Base-by-base conservation (phyloP, 352 stramenopile genomes). In the Phytophthora brassicae region DNA sequence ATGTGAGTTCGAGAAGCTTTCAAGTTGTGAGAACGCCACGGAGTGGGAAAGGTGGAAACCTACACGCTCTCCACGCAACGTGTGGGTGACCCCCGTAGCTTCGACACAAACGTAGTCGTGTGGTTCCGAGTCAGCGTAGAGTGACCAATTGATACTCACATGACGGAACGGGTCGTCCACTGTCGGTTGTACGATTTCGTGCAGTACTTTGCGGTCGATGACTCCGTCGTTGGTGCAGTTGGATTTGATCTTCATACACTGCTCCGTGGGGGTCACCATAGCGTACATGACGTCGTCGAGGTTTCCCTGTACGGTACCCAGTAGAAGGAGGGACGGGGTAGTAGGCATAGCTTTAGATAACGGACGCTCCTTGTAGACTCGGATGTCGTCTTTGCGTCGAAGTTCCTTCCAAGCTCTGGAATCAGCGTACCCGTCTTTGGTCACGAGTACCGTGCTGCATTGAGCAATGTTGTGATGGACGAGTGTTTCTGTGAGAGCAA, bases 11-110 rank as follows among this genome's bases (percentile, higher is more conserved):
- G 64, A 51, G 17, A 66, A 68, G 20, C 46, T 60, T 41, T 26
- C 46, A 6, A 72, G 23, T 20, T 61, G 46, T 11, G 46, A 38
- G 50, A 68, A 66, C 45, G 57, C 51, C 17, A 67, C 60, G 41
- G 70, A 81, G 73, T 85, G 76, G 16, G 76, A 60, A 20, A 85
- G 52, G 28, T 81, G 70, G 58, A 70, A 85, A 8, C 73, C 76
- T 9, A 85, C 62, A 19, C 51, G 59, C 19, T 85, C 73, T 2
- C 57, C 52, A 7, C 41, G 31, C 6, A 56, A 4, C 0, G 43
- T 70, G 19, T 60, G 61, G 0, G 66, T 71, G 17, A 66, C 31
- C 0, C 75, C 75, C 16, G 61, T 76, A 26, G 71, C 65, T 16
- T 86, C 74, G 20, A 86, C 51, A 49, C 69, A 80, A 19, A 82